Conservation (phyloP, 2,329 filamentous ascomycete species). For the Periconia sp. region DNA sequence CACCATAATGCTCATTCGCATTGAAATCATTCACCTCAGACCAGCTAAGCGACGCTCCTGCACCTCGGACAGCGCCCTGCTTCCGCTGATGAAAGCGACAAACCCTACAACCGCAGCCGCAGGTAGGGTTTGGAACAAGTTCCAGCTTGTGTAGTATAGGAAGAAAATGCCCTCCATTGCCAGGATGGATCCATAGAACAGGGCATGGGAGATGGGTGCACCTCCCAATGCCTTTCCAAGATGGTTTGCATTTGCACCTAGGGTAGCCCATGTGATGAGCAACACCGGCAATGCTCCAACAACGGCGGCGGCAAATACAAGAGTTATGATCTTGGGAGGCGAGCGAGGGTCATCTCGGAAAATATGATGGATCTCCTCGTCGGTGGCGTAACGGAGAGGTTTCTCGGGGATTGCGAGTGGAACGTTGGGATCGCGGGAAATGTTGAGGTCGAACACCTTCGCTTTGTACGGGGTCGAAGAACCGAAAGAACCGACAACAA, state of each 20-base stretch:
- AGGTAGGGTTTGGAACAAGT: slow-evolving; percentile 86
- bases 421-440: slow-evolving; percentile 68
- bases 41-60: slow-evolving; percentile 85
- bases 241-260: slow-evolving; percentile 85
- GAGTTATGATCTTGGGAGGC: slow-evolving; percentile 78
- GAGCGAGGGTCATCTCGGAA: slow-evolving; percentile 82
- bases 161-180: slow-evolving; percentile 92
- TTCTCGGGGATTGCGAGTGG: slow-evolving; percentile 67
- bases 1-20: too few relatives aligned
- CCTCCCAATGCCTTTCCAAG: slow-evolving; percentile 74
- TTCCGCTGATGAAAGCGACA: slow-evolving; percentile 84
- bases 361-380: slow-evolving; percentile 85
- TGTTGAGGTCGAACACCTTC: slow-evolving; percentile 73
- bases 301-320: slow-evolving; percentile 77
- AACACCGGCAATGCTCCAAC: slow-evolving; percentile 76
- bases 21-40: slow-evolving; percentile 54
- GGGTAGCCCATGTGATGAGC: slow-evolving; percentile 73
- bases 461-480: slow-evolving; percentile 70
- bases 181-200: slow-evolving; percentile 87
- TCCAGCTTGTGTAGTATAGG: slow-evolving; percentile 92
- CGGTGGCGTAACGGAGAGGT: slow-evolving; percentile 82
- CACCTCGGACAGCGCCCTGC: slow-evolving; percentile 89
- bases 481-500: slow-evolving; percentile 89
- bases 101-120: slow-evolving; percentile 70
- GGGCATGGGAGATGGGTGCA: slow-evolving; percentile 78